phyloP scores from a whole-genome alignment of 2,329 filamentous ascomycete species.

The Colletotrichum plurivorum region DNA sequence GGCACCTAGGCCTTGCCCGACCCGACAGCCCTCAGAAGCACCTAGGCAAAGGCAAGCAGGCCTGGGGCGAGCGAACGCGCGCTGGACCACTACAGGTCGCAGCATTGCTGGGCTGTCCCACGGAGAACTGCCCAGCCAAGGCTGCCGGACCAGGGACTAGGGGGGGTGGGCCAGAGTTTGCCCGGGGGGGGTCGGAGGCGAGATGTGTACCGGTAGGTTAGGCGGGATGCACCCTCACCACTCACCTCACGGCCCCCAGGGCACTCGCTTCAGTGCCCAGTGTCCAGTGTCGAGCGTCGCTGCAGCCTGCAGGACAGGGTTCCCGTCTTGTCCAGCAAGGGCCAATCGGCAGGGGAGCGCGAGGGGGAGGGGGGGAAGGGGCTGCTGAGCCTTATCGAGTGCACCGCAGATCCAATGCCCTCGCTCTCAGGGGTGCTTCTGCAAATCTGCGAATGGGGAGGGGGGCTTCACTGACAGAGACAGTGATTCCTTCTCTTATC shows the following conservation, averaged over 20 bases:
- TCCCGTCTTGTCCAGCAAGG: not conserved
- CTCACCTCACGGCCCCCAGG: no score
- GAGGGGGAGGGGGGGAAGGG: slow-evolving; percentile 4
- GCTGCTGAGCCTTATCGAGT: slow-evolving; percentile 30
- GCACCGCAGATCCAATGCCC: slow-evolving; percentile 22
- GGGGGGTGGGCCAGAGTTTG: slow-evolving; percentile 33
- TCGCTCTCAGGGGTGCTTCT: slow-evolving; percentile 9
- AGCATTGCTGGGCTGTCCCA: slow-evolving; percentile 34
- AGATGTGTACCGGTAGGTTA: slow-evolving; percentile 17
- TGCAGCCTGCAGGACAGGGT: slow-evolving; percentile 27
- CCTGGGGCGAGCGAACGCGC: not conserved
- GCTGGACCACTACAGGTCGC: not conserved
- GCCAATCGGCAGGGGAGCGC: slow-evolving; percentile 31
- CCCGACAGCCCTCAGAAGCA: slow-evolving; percentile 3
- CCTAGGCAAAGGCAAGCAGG: not conserved
- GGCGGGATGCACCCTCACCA: not conserved
- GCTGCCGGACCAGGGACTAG: slow-evolving; percentile 29
- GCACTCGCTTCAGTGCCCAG: no score
- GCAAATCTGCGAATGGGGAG: not conserved
- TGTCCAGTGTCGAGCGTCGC: not conserved
- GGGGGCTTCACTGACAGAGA: not conserved
- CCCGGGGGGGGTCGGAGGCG: slow-evolving; percentile 3
- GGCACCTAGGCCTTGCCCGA: slow-evolving; percentile 22
- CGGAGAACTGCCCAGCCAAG: slow-evolving; percentile 32
- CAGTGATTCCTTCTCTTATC: not conserved